Base-by-base conservation (phyloP, 2,329 filamentous ascomycete genomes). In the Lachnellula arida region DNA sequence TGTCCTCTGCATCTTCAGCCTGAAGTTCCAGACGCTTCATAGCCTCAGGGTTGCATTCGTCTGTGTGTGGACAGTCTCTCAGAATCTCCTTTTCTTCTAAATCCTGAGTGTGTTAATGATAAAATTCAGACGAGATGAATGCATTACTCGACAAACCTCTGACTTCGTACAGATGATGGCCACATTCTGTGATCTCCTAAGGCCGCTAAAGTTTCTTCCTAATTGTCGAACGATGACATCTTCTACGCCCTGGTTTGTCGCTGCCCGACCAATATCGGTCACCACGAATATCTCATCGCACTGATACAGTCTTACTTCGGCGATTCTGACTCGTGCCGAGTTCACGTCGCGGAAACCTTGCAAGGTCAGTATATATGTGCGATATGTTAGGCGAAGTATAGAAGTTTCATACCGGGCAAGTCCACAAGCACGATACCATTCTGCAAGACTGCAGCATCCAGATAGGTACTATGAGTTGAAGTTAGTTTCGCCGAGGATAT, bases 361-460 rank as follows among this genome's bases (percentile, higher is more conserved):
- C 14, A 19, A 55, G 32, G 42, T 59, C 44, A 57, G 54, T 43
- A 9, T n/a, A n/a, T 49, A 54, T 54, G 15, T 14, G 19, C 15
- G 47, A 14, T 6, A 48, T 48, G 11, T 35, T 22, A 22, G 17
- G 22, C 11, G 4, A 35, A 48, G 34, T 28, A 35, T 32, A 46
- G 48, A 22, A 28, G 40, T 47, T 14, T 5, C 17, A 12, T 57
- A 54, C 57, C 55, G 12, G 57, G 55, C 39, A 60, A 50, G 47
- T 58, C 57, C n/a, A 60, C 51, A 12, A 60, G 55, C 25, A 57
- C 51, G n/a, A 60, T 52, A 9, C 57, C 57, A 19, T 57, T 55
- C 3, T 53, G 32, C 39, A 60, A 57, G 23, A 58, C 40, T 17
- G 15, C 11, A 25, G 55, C 55, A 25, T 50, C 51, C 22, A 53